Evolutionary conservation across 2,329 filamentous ascomycete genomes (phyloP).

Genomic region (Pestalotiopsis sp.): DNA sequence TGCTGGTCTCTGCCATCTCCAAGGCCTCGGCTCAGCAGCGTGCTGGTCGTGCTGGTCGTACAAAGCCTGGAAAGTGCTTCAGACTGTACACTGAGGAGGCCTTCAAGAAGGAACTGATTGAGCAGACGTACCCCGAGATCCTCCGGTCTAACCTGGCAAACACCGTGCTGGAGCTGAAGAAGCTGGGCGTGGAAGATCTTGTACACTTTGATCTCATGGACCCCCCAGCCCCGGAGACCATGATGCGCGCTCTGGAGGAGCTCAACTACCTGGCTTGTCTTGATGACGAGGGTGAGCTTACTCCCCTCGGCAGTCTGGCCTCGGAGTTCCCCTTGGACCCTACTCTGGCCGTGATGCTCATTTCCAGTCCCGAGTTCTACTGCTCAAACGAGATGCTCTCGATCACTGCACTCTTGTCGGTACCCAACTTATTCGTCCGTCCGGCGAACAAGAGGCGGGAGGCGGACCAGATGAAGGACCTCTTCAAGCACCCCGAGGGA

Average conservation of each 20-base stretch:
- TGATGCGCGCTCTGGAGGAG: constrained; percentile 97
- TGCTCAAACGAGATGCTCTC: constrained; percentile 98
- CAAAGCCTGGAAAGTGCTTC: constrained; percentile 97
- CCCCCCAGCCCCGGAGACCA: constrained; percentile 92
- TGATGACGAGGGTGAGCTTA: constrained; percentile 94
- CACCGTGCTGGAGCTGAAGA: constrained; percentile 95
- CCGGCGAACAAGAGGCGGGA: constrained; percentile 83
- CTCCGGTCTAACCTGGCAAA: constrained; percentile 91
- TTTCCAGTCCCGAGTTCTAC: constrained; percentile 95
- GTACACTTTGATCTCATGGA: constrained; percentile 99
- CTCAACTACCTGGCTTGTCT: constrained; percentile 96
- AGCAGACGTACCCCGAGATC: constrained; percentile 96
- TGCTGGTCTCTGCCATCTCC: constrained; percentile 96
- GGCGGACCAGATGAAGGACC: constrained; percentile 95
- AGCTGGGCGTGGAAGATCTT: constrained; percentile 90
- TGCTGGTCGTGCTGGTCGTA: constrained; percentile 98
- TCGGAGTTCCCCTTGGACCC: constrained; percentile 97
- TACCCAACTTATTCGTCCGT: constrained; percentile 90
- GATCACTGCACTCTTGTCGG: constrained; percentile 88
- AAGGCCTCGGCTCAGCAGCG: constrained; percentile 97
- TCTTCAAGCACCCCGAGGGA: constrained; percentile 89
- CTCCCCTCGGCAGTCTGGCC: constrained; percentile 78
- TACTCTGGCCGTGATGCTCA: constrained; percentile 93
- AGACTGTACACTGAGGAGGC: constrained; percentile 91
- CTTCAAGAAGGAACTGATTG: constrained; percentile 97